phyloP scores from a whole-genome alignment of 2,329 filamentous ascomycete species.

The Fusarium graminum region DNA sequence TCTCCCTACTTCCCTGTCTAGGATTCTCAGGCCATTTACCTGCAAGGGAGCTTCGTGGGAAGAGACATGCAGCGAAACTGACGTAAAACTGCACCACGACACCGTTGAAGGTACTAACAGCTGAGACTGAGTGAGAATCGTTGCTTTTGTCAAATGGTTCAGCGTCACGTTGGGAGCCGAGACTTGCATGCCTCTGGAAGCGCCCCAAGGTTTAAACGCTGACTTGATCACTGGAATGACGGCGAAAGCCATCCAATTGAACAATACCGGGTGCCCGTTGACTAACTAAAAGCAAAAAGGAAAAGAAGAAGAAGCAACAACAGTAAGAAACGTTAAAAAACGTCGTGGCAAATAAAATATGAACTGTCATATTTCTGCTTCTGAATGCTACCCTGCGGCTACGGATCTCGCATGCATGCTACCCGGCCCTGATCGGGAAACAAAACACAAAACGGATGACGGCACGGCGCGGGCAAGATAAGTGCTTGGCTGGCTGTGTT shows the following conservation, averaged over 20 bases:
- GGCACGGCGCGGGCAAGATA: constrained; percentile 16
- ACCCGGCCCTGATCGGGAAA: constrained; percentile 2
- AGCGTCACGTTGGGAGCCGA: constrained; percentile 33
- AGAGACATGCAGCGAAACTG: constrained; percentile 5
- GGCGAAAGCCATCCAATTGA: constrained; percentile 3
- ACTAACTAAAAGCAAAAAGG: constrained; percentile 9
- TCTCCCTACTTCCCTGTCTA: constrained; percentile 27
- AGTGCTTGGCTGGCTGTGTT: background rate
- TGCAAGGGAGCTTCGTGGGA: constrained; percentile 18
- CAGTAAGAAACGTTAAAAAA: background rate
- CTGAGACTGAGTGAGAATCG: constrained; percentile 9
- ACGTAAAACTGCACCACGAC: constrained; percentile 5
- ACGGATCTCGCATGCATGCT: background rate
- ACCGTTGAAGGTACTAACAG: constrained; percentile 7
- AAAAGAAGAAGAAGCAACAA: constrained; percentile 6
- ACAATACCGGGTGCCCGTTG: background rate
- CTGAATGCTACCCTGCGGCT: background rate
- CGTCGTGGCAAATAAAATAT: background rate
- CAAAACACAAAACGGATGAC: background rate
- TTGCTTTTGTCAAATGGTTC: constrained; percentile 11
- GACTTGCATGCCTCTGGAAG: constrained; percentile 31
- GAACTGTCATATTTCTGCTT: constrained; percentile 17
- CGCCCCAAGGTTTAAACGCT: background rate
- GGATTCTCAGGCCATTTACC: background rate
- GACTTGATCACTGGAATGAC: constrained; percentile 28